These are phyloP conservation scores for Syncephalastrum monosporum DNA, from an alignment of 371 early-diverging fungal species.

Conservation along the genomic window DNA sequence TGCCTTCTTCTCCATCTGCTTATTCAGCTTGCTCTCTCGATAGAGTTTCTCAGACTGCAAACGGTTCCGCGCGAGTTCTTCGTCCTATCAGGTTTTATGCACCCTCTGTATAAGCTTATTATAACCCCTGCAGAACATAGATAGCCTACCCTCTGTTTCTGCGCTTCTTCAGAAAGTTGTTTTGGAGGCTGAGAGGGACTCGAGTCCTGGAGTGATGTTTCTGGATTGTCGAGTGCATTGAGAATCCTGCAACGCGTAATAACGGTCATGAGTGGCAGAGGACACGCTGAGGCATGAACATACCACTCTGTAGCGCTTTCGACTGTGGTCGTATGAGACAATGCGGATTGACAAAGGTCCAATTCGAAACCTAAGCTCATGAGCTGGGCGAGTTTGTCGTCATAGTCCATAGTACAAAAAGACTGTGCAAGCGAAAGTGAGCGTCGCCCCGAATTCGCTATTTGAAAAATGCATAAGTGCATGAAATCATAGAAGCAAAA, in stretches of 20 bases:
- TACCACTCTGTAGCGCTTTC: constrained; percentile 40
- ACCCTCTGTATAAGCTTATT: background rate
- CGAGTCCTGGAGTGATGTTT: background rate
- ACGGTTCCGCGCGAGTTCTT: constrained; percentile 9
- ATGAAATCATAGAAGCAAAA: too few relatives aligned
- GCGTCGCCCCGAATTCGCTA: too few relatives aligned
- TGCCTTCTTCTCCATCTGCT: constrained; percentile 20
- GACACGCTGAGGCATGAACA: constrained; percentile 1
- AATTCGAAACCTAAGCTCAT: constrained; percentile 34
- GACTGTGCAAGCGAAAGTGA: background rate
- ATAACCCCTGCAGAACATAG: background rate
- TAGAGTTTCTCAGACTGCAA: constrained; percentile 14
- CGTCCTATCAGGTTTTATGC: constrained; percentile 1
- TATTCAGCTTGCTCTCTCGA: constrained; percentile 14
- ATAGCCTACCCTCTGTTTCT: background rate
- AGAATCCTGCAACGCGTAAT: constrained; percentile 4
- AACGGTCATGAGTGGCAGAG: constrained; percentile 8
- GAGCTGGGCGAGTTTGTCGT: constrained; percentile 29
- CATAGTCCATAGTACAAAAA: constrained; percentile 9
- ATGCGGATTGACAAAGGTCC: constrained; percentile 28
- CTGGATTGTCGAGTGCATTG: background rate
- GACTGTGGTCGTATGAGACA: constrained; percentile 19
- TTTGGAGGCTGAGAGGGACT: background rate
- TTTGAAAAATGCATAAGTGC: too few relatives aligned
- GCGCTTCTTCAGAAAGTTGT: background rate